Evolutionary conservation across 1,284 basidiomycete species (phyloP).

Genomic region (Ceratobasidium sp.): DNA sequence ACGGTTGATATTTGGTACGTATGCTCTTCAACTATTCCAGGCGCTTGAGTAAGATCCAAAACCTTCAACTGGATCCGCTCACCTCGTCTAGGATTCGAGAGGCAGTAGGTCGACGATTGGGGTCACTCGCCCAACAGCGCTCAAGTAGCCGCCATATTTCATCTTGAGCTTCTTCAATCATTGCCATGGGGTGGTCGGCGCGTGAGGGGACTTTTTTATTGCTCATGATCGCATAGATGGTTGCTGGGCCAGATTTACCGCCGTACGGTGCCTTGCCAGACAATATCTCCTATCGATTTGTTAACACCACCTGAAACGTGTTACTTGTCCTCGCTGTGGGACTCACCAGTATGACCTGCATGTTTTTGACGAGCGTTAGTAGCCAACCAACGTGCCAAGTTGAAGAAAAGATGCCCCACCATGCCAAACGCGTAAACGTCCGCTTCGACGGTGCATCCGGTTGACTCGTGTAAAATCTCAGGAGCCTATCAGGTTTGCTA

Average conservation of each 20-base stretch:
- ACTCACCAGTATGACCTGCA: background rate
- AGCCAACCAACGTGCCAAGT: no score
- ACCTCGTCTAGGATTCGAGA: background rate
- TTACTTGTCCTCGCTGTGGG: background rate
- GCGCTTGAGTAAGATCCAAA: no score
- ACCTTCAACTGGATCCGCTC: background rate
- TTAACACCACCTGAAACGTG: background rate
- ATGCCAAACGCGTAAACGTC: conserved; percentile 12
- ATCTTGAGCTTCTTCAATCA: background rate
- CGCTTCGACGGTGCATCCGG: background rate
- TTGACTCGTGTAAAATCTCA: background rate
- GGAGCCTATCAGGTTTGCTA: no score
- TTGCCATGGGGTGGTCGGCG: background rate
- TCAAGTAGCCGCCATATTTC: background rate
- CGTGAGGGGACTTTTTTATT: background rate
- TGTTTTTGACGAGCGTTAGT: no score
- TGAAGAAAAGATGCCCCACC: background rate
- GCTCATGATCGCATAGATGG: background rate
- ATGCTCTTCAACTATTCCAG: no score
- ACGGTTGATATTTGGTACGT: no score
- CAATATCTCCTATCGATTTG: background rate
- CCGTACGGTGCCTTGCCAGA: conserved; percentile 3
- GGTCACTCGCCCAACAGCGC: background rate
- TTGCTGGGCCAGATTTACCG: background rate
- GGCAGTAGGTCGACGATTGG: background rate